phyloP scores from a whole-genome alignment of 2,329 filamentous ascomycete species.

The Penicillium crustosum region DNA sequence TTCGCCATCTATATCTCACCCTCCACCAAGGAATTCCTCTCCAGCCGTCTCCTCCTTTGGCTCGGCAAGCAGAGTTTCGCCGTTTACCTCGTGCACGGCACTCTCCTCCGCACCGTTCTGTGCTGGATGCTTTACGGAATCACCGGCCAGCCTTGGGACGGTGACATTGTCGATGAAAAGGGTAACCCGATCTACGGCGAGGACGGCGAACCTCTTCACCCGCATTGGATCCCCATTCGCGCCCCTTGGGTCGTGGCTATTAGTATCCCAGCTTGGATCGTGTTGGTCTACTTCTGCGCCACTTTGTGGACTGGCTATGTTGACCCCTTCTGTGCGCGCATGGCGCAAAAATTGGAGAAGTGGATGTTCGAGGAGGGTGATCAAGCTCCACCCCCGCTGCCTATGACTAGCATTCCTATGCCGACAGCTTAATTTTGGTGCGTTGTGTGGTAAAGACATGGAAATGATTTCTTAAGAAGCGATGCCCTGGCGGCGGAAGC shows the following conservation, averaged over 20 bases:
- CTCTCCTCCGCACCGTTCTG: slow-evolving; percentile 52
- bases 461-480: slow-evolving; percentile 1
- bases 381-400: slow-evolving; percentile 30
- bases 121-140: slow-evolving; percentile 56
- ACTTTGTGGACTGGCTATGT: slow-evolving; percentile 55
- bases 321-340: slow-evolving; percentile 50
- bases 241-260: slow-evolving; percentile 42
- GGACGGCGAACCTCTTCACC: slow-evolving; percentile 39
- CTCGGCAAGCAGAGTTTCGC: slow-evolving; percentile 57
- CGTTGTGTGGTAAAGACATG: background rate
- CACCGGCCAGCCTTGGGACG: slow-evolving; percentile 46
- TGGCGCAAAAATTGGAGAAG: slow-evolving; percentile 51
- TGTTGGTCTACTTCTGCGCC: slow-evolving; percentile 49
- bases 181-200: slow-evolving; percentile 33
- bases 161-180: slow-evolving; percentile 17
- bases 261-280: slow-evolving; percentile 50
- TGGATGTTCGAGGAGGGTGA: slow-evolving; percentile 49
- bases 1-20: slow-evolving; percentile 55
- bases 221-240: slow-evolving; percentile 46
- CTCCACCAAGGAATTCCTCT: slow-evolving; percentile 50
- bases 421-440: slow-evolving; percentile 9
- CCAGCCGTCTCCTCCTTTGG: slow-evolving; percentile 53
- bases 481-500: slow-evolving; percentile 8
- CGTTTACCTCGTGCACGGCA: slow-evolving; percentile 57
- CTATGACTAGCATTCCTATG: slow-evolving; percentile 30